These are phyloP conservation scores for Agrocybe chaxingu DNA, from an alignment of 768 basidiomycete genomes.

Conservation along the genomic window DNA sequence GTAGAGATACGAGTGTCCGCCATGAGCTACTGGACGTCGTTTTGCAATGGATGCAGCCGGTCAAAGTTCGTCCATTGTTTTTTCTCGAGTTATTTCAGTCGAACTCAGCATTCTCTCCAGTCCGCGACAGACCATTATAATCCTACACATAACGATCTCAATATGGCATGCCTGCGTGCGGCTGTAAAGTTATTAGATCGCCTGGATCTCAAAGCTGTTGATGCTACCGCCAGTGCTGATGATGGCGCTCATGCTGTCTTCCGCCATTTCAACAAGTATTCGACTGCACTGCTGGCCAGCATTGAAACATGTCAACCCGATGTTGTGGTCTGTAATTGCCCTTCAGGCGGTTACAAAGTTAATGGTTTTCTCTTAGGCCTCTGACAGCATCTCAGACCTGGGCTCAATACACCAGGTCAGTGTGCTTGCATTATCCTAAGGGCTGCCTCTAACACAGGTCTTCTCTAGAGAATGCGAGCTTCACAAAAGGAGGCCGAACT, in stretches of 20 bases:
- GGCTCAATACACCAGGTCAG: conserved; percentile 43
- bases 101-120: conserved; percentile 16
- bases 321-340: conserved; percentile 29
- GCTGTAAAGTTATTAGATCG: conserved; percentile 74
- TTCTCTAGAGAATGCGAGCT: conserved; percentile 34
- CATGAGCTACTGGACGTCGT: conserved; percentile 74
- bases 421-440: not conserved
- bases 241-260: conserved; percentile 70
- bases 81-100: not conserved
- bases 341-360: not conserved
- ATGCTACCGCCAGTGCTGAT: conserved; percentile 50
- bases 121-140: conserved; percentile 32
- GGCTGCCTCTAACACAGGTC: not conserved
- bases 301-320: conserved; percentile 53
- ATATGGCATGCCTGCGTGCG: conserved; percentile 70
- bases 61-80: conserved; percentile 36
- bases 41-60: conserved; percentile 71
- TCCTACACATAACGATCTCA: conserved; percentile 59
- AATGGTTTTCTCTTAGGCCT: conserved; percentile 28
- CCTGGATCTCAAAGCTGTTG: conserved; percentile 57
- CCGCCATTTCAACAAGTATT: conserved; percentile 78
- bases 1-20: conserved; percentile 64
- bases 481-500: conserved; percentile 59
- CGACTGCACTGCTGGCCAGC: conserved; percentile 58
- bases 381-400: conserved; percentile 49